phyloP scores from a whole-genome alignment of 169 alveolate species.

The Plasmodium relictum region DNA sequence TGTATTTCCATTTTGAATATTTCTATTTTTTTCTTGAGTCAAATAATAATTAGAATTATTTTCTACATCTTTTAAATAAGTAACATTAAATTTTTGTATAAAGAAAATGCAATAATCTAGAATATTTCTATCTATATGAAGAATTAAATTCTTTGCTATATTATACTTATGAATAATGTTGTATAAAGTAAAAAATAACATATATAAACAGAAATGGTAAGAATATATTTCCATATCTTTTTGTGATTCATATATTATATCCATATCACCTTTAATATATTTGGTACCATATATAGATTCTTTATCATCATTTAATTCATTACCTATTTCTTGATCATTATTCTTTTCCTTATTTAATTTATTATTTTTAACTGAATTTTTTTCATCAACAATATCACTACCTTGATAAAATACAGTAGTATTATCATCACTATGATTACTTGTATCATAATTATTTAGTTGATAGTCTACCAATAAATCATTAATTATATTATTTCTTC shows the following conservation, averaged over 20 bases:
- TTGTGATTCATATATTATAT: constrained; percentile 65
- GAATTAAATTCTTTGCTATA: constrained; percentile 66
- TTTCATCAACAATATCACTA: constrained; percentile 21
- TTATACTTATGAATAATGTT: constrained; percentile 56
- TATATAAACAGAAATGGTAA: constrained; percentile 70
- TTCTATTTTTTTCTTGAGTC: constrained; percentile 3
- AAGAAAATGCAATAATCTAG: constrained; percentile 73
- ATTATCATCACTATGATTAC: constrained; percentile 72
- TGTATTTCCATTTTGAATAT: not conserved
- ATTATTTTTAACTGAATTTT: constrained; percentile 24
- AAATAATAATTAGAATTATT: constrained; percentile 40
- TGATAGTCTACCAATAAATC: constrained; percentile 14
- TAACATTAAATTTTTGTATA: constrained; percentile 66
- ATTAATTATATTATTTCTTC: constrained; percentile 1
- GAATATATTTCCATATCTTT: constrained; percentile 76
- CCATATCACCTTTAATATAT: constrained; percentile 67
- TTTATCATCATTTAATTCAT: constrained; percentile 21
- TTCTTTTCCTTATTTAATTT: not conserved
- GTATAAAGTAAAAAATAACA: constrained; percentile 68
- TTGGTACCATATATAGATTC: constrained; percentile 24
- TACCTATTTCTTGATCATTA: not conserved
- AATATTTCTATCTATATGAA: constrained; percentile 76
- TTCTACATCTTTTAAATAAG: constrained; percentile 52
- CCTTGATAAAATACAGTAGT: constrained; percentile 16
- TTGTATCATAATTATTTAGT: constrained; percentile 31